phyloP scores from a whole-genome alignment of 176 grass and related monocot genomes.

The Poa pratensis region DNA sequence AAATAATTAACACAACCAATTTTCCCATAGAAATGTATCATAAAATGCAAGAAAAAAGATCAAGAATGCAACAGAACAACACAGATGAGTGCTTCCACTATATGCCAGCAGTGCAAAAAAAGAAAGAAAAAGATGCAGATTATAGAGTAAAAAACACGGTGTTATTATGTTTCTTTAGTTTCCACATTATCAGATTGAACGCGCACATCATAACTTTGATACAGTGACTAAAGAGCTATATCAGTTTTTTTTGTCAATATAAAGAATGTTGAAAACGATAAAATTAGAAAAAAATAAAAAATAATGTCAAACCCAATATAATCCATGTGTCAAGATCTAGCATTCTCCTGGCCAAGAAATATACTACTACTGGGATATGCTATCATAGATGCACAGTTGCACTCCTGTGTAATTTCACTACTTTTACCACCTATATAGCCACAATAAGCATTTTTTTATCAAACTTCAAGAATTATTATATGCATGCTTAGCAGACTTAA shows the following conservation, averaged over 20 bases:
- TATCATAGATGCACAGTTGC: slow-evolving; percentile 2
- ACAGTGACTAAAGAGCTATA: slow-evolving; percentile 1
- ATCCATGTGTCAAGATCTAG: slow-evolving; percentile 16
- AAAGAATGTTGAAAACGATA: not conserved
- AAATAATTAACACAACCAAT: not conserved
- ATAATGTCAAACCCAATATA: not conserved
- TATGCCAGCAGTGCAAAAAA: slow-evolving; percentile 6
- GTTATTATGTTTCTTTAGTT: not conserved
- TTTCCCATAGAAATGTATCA: not conserved
- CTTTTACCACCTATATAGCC: slow-evolving; percentile 8
- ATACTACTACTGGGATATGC: not conserved
- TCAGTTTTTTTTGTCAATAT: not conserved
- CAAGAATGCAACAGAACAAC: not conserved
- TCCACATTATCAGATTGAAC: not conserved
- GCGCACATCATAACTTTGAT: not conserved
- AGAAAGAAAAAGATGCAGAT: not conserved
- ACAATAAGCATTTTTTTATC: not conserved
- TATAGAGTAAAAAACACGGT: not conserved
- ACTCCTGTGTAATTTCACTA: slow-evolving; percentile 3
- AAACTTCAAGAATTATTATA: slow-evolving; percentile 27
- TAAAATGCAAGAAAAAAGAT: slow-evolving; percentile 1
- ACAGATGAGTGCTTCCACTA: slow-evolving; percentile 26
- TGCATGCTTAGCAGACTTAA: slow-evolving; percentile 9
- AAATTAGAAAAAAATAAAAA: slow-evolving; percentile 1
- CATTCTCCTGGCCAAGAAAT: slow-evolving; percentile 18